A percentile compares a stretch with the other conserved stretches of the same genome.
phyloP scores from a whole-genome alignment of 441 rosid species.

The Iberis amara region DNA sequence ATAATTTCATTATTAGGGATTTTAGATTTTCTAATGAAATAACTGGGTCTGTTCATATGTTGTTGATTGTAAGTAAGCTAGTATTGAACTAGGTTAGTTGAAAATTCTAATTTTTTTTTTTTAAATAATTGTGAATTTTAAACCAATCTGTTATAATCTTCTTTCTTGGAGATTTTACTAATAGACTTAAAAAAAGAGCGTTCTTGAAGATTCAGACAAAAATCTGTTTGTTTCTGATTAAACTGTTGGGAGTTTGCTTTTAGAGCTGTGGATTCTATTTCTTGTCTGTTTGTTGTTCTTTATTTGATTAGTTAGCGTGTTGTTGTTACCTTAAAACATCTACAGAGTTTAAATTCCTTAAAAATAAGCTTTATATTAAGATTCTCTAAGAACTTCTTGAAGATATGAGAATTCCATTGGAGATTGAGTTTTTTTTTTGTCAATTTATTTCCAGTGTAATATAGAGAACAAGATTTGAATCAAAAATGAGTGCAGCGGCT shows the following conservation, averaged over 20 bases:
- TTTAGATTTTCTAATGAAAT: too few species aligned
- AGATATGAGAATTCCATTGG: too few species aligned
- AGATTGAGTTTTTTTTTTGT: not conserved
- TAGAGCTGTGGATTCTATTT: conserved; percentile 34
- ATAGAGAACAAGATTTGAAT: not conserved
- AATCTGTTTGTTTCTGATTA: conserved; percentile 23
- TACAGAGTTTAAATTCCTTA: too few species aligned
- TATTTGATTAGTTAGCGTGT: conserved; percentile 29
- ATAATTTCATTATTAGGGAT: conserved; percentile 5
- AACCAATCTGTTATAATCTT: too few species aligned
- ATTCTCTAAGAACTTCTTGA: too few species aligned
- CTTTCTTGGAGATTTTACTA: too few species aligned
- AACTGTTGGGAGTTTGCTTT: conserved; percentile 16
- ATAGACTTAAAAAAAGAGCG: not conserved
- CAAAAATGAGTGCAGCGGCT: conserved; percentile 60
- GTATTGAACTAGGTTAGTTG: too few species aligned
- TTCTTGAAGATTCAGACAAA: conserved; percentile 27
- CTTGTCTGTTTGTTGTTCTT: conserved; percentile 29
- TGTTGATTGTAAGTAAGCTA: not conserved
- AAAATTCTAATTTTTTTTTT: too few species aligned
- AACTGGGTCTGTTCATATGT: conserved; percentile 1
- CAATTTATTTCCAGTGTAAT: conserved; percentile 17
- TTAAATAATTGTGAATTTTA: too few species aligned
- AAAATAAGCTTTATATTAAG: not conserved
- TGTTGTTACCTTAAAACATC: conserved; percentile 24